phyloP scores from a whole-genome alignment of 345 rosid species.

The Eutrema heterophyllum region DNA sequence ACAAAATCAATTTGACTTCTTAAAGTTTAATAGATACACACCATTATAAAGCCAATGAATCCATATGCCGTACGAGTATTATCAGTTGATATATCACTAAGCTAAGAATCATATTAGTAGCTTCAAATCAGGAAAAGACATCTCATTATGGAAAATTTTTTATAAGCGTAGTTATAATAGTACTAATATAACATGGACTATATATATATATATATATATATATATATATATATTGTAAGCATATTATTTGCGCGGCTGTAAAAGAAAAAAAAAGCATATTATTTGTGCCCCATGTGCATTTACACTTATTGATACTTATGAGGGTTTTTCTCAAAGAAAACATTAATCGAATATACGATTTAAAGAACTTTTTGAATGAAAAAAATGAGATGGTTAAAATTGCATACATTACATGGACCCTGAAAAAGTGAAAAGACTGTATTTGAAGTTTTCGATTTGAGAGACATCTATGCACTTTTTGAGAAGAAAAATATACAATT shows the following conservation, averaged over 20 bases:
- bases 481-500: background rate
- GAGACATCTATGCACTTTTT: background rate
- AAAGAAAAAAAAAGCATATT: background rate
- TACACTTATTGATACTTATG: background rate
- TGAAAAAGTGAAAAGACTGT: background rate
- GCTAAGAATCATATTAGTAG: background rate
- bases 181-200: background rate
- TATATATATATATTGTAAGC: too few species aligned
- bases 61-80: constrained; percentile 6
- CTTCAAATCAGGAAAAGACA: constrained; percentile 6
- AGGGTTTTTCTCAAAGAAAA: background rate
- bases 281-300: background rate
- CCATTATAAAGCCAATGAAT: background rate
- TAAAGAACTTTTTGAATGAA: background rate
- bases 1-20: background rate
- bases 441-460: background rate
- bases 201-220: too few species aligned
- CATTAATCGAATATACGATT: background rate
- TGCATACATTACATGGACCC: background rate
- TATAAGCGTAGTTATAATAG: background rate
- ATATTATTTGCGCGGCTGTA: background rate
- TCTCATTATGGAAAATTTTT: background rate
- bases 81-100: background rate
- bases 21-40: background rate
- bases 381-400: background rate